Evolutionary conservation across 139 green algal species (phyloP).

Genomic region (Chlamydomonas incerta): DNA sequence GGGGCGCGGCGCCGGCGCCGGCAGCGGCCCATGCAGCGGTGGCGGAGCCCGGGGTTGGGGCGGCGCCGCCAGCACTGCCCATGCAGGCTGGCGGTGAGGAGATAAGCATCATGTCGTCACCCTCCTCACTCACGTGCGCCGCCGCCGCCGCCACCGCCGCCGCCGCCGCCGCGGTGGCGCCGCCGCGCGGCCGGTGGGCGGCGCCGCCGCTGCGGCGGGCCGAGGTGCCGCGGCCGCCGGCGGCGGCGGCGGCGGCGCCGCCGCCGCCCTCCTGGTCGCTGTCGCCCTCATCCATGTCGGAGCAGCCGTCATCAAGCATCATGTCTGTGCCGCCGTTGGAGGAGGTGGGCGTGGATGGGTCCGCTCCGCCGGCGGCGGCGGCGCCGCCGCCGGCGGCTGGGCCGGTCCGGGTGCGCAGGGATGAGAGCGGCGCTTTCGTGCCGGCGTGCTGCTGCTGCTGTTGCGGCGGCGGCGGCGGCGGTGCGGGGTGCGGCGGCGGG

Average conservation of each 20-base stretch:
- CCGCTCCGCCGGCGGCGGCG: neutral
- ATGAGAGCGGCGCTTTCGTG: no score
- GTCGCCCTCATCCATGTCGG: neutral
- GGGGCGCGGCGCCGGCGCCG: conserved; percentile 41
- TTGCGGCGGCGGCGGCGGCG: neutral
- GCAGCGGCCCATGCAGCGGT: conserved; percentile 10
- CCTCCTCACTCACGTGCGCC: conserved; percentile 4
- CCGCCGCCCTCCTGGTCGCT: neutral
- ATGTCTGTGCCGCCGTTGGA: neutral
- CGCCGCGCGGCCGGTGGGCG: neutral
- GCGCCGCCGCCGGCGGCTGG: neutral
- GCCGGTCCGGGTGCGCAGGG: no score
- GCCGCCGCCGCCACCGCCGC: neutral
- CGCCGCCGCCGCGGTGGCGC: neutral
- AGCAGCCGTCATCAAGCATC: conserved; percentile 4
- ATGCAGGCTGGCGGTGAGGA: neutral
- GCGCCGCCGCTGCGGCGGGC: neutral
- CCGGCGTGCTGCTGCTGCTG: neutral
- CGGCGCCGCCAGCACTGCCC: conserved; percentile 43
- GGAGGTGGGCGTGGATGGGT: neutral
- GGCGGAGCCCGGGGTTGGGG: conserved; percentile 42
- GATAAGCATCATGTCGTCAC: conserved; percentile 22
- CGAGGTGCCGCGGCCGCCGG: neutral
- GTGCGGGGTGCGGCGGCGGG: neutral
- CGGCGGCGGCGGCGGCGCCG: neutral